Conservation (phyloP, 2,329 filamentous ascomycete genomes). For the Beauveria bassiana region DNA sequence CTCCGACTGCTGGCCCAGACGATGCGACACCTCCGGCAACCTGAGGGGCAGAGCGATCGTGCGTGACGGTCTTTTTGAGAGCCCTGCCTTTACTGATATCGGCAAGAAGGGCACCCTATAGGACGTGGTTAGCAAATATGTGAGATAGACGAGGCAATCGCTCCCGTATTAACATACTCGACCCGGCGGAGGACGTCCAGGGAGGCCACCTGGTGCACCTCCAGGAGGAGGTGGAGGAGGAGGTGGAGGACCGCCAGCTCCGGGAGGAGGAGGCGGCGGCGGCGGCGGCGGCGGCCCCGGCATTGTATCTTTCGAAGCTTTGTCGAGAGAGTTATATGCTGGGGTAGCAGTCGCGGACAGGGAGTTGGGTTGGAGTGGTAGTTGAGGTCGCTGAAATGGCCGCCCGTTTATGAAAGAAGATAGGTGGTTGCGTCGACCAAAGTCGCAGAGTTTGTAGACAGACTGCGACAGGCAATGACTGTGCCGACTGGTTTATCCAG, state of each 20-base stretch:
- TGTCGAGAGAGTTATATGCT: not conserved
- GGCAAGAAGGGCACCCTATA: constrained; percentile 72
- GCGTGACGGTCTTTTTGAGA: constrained; percentile 81
- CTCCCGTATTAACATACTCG: constrained; percentile 48
- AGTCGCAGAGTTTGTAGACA: not conserved
- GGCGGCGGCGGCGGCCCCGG: constrained; percentile 53
- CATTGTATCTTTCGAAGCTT: constrained; percentile 20
- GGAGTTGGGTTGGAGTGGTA: not conserved
- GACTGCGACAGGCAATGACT: not conserved
- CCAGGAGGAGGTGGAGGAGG: constrained; percentile 55
- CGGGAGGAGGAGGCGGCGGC: constrained; percentile 64
- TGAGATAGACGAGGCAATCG: not conserved
- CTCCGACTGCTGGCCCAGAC: constrained; percentile 56
- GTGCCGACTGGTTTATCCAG: not conserved
- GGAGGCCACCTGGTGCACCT: constrained; percentile 38
- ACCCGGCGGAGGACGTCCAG: constrained; percentile 48
- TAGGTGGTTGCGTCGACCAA: not conserved
- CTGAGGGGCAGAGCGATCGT: constrained; percentile 81
- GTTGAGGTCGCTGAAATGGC: not conserved
- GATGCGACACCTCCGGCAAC: constrained; percentile 34
- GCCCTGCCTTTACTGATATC: constrained; percentile 78
- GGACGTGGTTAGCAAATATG: constrained; percentile 1
- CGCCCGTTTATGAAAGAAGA: not conserved
- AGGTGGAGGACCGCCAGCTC: constrained; percentile 53
- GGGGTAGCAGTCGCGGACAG: constrained; percentile 1